Conservation (phyloP, 768 basidiomycete species). For the Naematelia aurantialba region DNA sequence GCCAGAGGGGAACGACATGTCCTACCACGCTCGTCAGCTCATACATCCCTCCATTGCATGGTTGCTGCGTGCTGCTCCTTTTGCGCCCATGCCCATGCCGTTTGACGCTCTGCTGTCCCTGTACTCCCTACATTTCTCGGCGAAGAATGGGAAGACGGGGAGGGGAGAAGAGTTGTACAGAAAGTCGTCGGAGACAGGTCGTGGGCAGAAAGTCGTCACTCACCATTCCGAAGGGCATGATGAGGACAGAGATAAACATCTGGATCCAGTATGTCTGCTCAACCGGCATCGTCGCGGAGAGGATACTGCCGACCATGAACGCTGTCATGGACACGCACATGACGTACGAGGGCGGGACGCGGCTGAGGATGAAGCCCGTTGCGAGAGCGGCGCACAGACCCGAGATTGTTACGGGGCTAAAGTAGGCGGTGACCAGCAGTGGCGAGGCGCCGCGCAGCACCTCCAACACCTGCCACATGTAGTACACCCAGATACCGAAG, state of each 20-base stretch:
- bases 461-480: background rate
- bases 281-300: background rate
- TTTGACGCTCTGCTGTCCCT: no score
- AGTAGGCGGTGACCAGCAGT: background rate
- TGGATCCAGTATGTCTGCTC: background rate
- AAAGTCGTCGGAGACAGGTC: no score
- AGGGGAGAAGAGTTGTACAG: no score
- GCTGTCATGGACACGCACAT: background rate
- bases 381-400: background rate
- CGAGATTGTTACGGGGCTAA: background rate
- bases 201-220: background rate
- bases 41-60: no score
- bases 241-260: background rate
- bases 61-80: no score
- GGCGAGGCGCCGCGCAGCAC: background rate
- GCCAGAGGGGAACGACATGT: background rate
- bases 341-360: background rate
- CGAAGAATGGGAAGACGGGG: no score
- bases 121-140: no score
- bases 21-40: background rate
- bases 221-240: background rate
- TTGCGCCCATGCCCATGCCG: no score
- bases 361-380: background rate
- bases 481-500: conserved; percentile 5
- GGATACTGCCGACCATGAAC: conserved; percentile 2